Base-by-base conservation (phyloP, 208 protist genomes). In the Acanthamoeba royreba region DNA sequence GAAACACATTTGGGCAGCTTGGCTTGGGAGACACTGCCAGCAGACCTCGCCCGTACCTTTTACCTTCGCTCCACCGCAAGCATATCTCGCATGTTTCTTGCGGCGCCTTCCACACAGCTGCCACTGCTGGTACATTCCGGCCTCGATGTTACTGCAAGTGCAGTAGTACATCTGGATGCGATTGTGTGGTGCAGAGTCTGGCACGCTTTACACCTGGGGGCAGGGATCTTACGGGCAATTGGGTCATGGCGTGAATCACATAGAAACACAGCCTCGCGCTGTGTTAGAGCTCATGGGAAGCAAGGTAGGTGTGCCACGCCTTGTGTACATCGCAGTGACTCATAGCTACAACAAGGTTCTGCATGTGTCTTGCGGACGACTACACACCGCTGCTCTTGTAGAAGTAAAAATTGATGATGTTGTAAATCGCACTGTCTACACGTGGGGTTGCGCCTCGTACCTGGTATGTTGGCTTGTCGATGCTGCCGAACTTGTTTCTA, bases 181-280 rank as follows among this genome's bases (percentile, higher is more conserved):
- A 35, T 4, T 8, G 7, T 28, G 7, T 2, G 9, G n/a, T 28
- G 19, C 40, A 81, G 69, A 81, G 11, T 49, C 69, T 17, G 69
- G 69, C 2, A 28, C 69, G 35, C 69, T 81, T 9, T 81, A 47
- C 40, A 81, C 69, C 19, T 81, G 69, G 69, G 69, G 49, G 3
- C 79, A 88, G 79, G 79, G 79, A 19, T 88, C 79, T 4, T 88
- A 63, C n/a, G 79, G 79, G 0, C 79, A 88, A 47, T 47, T 88
- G 28, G 79, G 47, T 0, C 79, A 88, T 38, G 79, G 79, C 45
- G 79, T 38, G 31, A 52, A 9, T 31, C 43, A 88, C 8, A 53
- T 45, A 4, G 79, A 88, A 22, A 1, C 40, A 31, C 47, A 63
- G 28, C 79, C 79, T 28, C 79, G 79, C 31, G 46, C 49, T 31